Base-by-base conservation (phyloP, 768 basidiomycete genomes). In the Termitomyces sp. region DNA sequence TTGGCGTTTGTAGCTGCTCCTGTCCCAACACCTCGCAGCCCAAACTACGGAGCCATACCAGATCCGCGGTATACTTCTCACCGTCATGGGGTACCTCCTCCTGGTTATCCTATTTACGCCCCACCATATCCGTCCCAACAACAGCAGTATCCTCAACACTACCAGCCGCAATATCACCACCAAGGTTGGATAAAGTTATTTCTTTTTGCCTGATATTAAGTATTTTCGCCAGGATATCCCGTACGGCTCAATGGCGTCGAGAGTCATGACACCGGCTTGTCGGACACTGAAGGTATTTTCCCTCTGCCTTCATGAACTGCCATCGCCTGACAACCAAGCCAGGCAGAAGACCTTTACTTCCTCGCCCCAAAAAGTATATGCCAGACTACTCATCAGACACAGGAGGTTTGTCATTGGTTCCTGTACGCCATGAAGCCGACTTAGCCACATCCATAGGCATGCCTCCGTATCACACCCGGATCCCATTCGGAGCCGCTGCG, bases 361-460 rank as follows among this genome's bases (percentile, higher is more conserved):
- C 48, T 49, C 48, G 48, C 9, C 48, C 48, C 48, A 1, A 49
- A 34, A 49, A 49, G 21, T 49, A 25, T 23, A 49, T 49, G 48
- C 48, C 21, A 17, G 57, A 45, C 19, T 53, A 54, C 29, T 37
- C 50, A 6, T 53, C 52, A 32, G 55, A 62, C 27, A 46, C 58
- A 3, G 44, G 44, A 41, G 58, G 61, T 57, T 54, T 5, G 31
- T 45, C 5, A 11, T 32, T 12, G 31, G 17, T 35, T 16, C 6
- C 19, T 38, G 14, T 16, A 41, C 21, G 5, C 32, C n/a, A 34
- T 16, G 16, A 43, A 46, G 19, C 4, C 5, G 17, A n/a, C 45
- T 47, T 5, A 44, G 1, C n/a, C 6, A 23, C 16, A 23, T 19
- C 34, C 41, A 40, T 21, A 62, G 61, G 37, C 12, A 37, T 54